Percentiles rank a stretch among this genome's conserved stretches.
Evolutionary conservation across 2,329 filamentous ascomycete genomes (phyloP).

Genomic region (Penicillium sp.): DNA sequence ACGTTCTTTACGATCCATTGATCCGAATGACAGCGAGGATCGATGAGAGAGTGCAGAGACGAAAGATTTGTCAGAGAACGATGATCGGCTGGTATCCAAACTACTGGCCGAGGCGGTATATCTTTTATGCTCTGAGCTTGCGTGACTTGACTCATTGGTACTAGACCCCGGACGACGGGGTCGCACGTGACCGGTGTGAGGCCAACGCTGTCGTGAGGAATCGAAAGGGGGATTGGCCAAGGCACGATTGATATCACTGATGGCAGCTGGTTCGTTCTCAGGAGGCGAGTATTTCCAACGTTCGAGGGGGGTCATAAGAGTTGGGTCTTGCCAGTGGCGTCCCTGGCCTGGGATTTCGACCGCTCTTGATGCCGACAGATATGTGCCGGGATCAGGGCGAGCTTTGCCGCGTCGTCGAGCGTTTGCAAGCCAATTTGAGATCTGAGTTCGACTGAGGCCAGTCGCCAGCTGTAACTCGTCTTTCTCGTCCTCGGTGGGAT

Average conservation of each 20-base stretch:
- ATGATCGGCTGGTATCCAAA: conserved; percentile 48
- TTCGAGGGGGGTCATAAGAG: conserved; percentile 58
- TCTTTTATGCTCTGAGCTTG: conserved; percentile 46
- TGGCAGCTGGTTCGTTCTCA: conserved; percentile 61
- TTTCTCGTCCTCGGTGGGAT: conserved; percentile 82
- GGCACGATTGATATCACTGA: conserved; percentile 59
- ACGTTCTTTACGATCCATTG: conserved; percentile 54
- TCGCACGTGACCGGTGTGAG: conserved; percentile 29
- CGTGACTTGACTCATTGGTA: conserved; percentile 47
- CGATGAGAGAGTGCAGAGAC: conserved; percentile 53
- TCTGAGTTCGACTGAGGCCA: conserved; percentile 74
- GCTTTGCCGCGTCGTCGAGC: conserved; percentile 77
- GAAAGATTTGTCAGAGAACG: conserved; percentile 50
- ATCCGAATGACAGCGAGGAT: conserved; percentile 51
- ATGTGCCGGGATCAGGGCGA: conserved; percentile 55
- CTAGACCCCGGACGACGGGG: conserved; percentile 39
- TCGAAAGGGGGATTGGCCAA: conserved; percentile 42
- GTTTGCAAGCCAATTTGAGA: conserved; percentile 89
- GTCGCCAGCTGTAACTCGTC: conserved; percentile 71
- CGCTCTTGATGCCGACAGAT: conserved; percentile 63
- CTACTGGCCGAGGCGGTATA: conserved; percentile 50
- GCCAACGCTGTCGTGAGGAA: conserved; percentile 26
- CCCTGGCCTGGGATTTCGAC: conserved; percentile 65
- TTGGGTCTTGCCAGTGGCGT: conserved; percentile 44
- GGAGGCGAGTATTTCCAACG: conserved; percentile 65